Evolutionary conservation across 495 filamentous ascomycete genomes (phyloP), one percentile per base, ranked within the genome.

Genomic region (Daldinia loculata): DNA sequence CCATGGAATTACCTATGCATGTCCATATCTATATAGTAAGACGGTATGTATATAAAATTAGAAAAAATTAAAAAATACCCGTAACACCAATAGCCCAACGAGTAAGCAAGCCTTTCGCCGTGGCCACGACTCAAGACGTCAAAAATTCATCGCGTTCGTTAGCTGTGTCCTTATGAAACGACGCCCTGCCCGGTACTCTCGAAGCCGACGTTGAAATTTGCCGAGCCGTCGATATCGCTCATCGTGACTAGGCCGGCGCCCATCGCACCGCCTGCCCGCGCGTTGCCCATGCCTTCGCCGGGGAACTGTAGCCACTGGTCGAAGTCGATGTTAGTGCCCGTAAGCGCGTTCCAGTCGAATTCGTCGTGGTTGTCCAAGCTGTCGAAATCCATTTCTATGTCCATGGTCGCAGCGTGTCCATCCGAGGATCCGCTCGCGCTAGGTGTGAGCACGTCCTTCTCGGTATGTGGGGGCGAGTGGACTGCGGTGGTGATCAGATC

Each of bases 221-320:
- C 65, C 26, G 66, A 63, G 30, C 70, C 70, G 43, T 73, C 70
- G 57, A 73, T 66, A 17, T 73, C 60, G 62, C 70, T 63, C 70
- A 73, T 73, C 43, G 70, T 65, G 24, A 69, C 65, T 45, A 69
- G 36, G 22, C 66, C 70, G 36, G 43, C 43, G 22, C 58, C 69
- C 4, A 38, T 15, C 30, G 22, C 38, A 11, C 59, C 51, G 27
- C 26, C 50, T 11, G 34, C n/a, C 19, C 60, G 36, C 12, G 60
- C n/a, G 4, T 41, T 50, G 12, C 56, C 57, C 39, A 72, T 78
- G 14, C 78, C 78, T 51, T 80, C 80, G 36, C 76, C 71, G 3
- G 79, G 79, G 61, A 80, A 84, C 56, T 83, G 78, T 38, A 84
- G 72, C 77, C 78, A 84, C 57, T 83, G 81, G 38, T 80, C 80